Percentiles rank a stretch among this genome's conserved stretches.
Conservation (phyloP, 1,284 basidiomycete species). For the Chalciporus piperatoides region DNA sequence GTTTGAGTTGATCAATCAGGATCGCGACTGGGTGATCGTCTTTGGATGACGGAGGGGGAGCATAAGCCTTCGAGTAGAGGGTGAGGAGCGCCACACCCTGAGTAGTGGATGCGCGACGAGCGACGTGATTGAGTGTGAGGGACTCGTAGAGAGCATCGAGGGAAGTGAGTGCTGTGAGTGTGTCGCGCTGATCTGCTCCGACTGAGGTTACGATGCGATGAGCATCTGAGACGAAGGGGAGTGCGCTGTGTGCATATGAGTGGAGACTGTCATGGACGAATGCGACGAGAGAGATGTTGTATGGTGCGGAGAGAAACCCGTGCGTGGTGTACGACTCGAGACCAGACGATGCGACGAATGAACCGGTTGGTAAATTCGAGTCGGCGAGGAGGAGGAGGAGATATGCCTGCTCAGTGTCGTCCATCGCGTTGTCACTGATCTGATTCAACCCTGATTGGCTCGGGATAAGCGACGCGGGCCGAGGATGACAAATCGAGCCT, state of each 20-base stretch:
- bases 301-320: slow-evolving; percentile 57
- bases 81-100: slow-evolving; percentile 94
- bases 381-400: slow-evolving; percentile 73
- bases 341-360: slow-evolving; percentile 90
- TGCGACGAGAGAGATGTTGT: slow-evolving; percentile 40
- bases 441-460: background rate
- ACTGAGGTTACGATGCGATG: slow-evolving; percentile 44
- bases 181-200: slow-evolving; percentile 20
- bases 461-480: background rate
- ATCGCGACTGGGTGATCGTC: slow-evolving; percentile 6
- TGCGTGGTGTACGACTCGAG: slow-evolving; percentile 89
- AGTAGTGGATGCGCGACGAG: slow-evolving; percentile 81
- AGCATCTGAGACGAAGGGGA: slow-evolving; percentile 74
- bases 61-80: slow-evolving; percentile 81
- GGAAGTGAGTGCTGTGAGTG: slow-evolving; percentile 43
- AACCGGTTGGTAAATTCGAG: slow-evolving; percentile 83
- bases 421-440: slow-evolving; percentile 18
- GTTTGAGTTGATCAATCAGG: slow-evolving; percentile 67
- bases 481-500: background rate
- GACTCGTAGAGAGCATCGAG: slow-evolving; percentile 81
- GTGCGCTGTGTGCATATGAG: slow-evolving; percentile 71
- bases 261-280: slow-evolving; percentile 71
- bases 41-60: slow-evolving; percentile 38
- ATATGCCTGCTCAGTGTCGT: slow-evolving; percentile 51
- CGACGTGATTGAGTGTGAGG: slow-evolving; percentile 87